These are phyloP conservation scores for Neurospora sp. DNA, from an alignment of 495 filamentous ascomycete species.

Conservation along the genomic window DNA sequence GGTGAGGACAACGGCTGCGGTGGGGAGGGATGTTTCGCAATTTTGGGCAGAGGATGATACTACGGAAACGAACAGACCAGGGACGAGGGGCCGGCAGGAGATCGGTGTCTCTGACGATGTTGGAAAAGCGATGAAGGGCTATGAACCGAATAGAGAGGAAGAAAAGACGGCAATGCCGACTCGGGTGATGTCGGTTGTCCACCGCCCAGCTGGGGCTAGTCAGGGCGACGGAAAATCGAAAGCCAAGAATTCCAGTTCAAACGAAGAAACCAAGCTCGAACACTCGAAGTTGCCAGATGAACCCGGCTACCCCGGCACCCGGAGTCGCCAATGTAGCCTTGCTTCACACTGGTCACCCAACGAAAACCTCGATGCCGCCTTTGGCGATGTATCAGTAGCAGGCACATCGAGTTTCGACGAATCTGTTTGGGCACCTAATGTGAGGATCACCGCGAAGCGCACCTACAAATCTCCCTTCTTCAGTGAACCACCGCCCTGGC, in stretches of 20 bases:
- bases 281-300: not conserved
- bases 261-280: not conserved
- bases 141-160: not conserved
- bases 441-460: not conserved
- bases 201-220: not conserved
- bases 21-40: slow-evolving; percentile 4
- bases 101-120: not conserved
- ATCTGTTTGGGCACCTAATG: slow-evolving; percentile 5
- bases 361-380: not conserved
- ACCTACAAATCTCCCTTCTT: slow-evolving; percentile 34
- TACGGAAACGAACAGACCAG: not conserved
- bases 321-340: not conserved
- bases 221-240: not conserved
- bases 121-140: not conserved
- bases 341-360: not conserved
- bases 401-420: not conserved
- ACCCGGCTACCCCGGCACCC: not conserved
- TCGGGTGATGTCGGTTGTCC: not conserved
- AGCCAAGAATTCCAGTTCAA: not conserved
- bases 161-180: not conserved
- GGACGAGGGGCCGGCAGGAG: not conserved
- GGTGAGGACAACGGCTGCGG: too few relatives aligned
- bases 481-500: slow-evolving; percentile 7
- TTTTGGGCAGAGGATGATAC: slow-evolving; percentile 7
- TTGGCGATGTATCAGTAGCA: not conserved